Evolutionary conservation across 805 yeast genomes (phyloP), one percentile per base, ranked within the genome.

Genomic region (Candida insectorum): DNA sequence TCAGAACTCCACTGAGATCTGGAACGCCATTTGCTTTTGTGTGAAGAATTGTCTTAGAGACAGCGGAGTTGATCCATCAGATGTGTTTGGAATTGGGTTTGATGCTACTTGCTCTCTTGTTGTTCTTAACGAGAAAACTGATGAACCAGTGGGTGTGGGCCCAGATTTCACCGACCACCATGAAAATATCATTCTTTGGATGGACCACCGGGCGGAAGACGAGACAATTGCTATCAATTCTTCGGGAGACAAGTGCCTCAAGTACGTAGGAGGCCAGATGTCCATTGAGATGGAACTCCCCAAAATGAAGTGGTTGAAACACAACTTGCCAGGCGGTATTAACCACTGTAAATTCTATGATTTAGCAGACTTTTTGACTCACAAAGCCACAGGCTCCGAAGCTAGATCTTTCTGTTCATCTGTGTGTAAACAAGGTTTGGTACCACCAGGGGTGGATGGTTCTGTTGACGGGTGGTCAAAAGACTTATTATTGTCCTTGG

Each of bases 221-320:
- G 96, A 91, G 55, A 88, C 96, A 10, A 65, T 77, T 36, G 75
- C 67, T 36, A 88, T 93, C 56, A 91, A 91, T 60, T 76, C 81
- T 26, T 83, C 96, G 0, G 73, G 74, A 22, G 94, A 87, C 52
- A 77, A 75, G 51, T 77, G 85, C 37, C 71, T 93, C 51, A 83
- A 85, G 56, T 93, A 86, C 56, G 97, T 93, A 13, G 98, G 98
- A 39, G 97, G 97, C 13, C 81, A 80, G 49, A 91, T 93, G 97
- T 88, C 97, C 31, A 84, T 93, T 51, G 98, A 91, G 60, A 93
- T 93, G 97, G 97, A 93, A 56, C 71, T 93, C 45, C 98, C 98
- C 41, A 93, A 93, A 62, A 88, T 87, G 65, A 85, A 85, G 64
- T 93, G 98, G 98, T 73, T 93, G 52, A 91, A 91, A 57, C 81